Conservation (phyloP, 1,139 yeast species). For the Spathaspora sp. region DNA sequence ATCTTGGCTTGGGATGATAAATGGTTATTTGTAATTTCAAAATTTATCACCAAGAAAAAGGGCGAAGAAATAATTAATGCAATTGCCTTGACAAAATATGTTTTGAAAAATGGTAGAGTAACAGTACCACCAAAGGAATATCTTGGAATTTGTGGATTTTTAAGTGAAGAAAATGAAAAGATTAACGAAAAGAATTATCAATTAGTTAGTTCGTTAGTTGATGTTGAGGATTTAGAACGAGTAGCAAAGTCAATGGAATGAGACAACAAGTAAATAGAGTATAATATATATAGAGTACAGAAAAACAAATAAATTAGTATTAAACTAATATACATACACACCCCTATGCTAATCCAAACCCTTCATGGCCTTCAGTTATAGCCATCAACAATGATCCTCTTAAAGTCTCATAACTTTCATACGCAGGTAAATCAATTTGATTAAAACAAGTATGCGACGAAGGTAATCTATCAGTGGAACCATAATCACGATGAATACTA, state of each 20-base stretch:
- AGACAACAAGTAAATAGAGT: neutral
- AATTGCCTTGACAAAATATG: conserved; percentile 73
- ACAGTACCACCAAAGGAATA: conserved; percentile 69
- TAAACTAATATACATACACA: conserved; percentile 1
- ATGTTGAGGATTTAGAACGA: conserved; percentile 32
- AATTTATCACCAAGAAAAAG: conserved; percentile 47
- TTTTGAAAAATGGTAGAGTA: conserved; percentile 68
- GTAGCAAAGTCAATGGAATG: conserved; percentile 10
- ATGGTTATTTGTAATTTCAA: conserved; percentile 75
- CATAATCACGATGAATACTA: conserved; percentile 88
- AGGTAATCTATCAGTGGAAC: conserved; percentile 82
- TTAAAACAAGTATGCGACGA: conserved; percentile 96
- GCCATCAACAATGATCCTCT: conserved; percentile 82
- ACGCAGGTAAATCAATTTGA: conserved; percentile 91
- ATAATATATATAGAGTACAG: neutral
- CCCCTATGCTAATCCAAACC: conserved; percentile 76
- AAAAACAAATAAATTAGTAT: neutral
- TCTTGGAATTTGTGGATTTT: conserved; percentile 55
- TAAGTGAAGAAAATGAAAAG: conserved; percentile 48
- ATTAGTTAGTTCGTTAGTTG: conserved; percentile 28
- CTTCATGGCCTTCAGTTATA: conserved; percentile 93
- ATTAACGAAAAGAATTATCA: conserved; percentile 33
- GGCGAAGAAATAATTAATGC: conserved; percentile 49
- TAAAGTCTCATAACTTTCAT: conserved; percentile 82
- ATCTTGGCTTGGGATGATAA: conserved; percentile 84